Evolutionary conservation across 805 yeast genomes (phyloP), one percentile per base, ranked within the genome.

Genomic region (Starmerella potacharoeniae): DNA sequence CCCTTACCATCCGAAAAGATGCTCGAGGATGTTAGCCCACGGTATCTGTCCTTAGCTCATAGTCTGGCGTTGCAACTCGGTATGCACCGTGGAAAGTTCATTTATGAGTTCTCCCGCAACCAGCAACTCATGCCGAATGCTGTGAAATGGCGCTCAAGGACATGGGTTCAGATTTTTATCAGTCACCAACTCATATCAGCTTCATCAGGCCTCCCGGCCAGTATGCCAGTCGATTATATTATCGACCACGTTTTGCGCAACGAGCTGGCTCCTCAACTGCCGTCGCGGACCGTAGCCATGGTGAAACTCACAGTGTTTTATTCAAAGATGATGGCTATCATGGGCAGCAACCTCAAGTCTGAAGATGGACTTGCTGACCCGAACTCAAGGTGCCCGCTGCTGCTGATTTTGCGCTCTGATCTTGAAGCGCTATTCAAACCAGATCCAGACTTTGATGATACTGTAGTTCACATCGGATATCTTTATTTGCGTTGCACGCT

Each of bases 1-100:
- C 96, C 96, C 0, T 69, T 90, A 46, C 97, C 97, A 0, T 89
- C 89, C 64, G 90, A 86, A 65, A 90, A 89, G 65, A 91, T 90
- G 17, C 73, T 90, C 56, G 97, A 90, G 69, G 97, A 90, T 66
- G 84, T 93, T 65, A 84, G 95, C 3, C 89, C 87, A 64, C 75
- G 97, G 64, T 90, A 88, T 68, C 81, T 86, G 16, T 95, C 95
- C 0, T 73, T 90, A 45, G 96, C 96, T 0, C 87, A 88, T 61
- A 81, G 83, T 56, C 72, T 90, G 51, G 86, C 95, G 0, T 78
- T 84, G 60, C 97, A 90, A 67, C 71, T 90, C 37, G 97, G 97
- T 10, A 73, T 90, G 57, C 97, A 90, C 69, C 74, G 96, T 60
- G 97, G 96, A 30, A 86, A 85, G 66, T 90, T 90, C 67, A 87